Evolutionary conservation across 768 basidiomycete genomes (phyloP), one percentile per base, ranked within the genome.

Genomic region (Exidia glandulosa): DNA sequence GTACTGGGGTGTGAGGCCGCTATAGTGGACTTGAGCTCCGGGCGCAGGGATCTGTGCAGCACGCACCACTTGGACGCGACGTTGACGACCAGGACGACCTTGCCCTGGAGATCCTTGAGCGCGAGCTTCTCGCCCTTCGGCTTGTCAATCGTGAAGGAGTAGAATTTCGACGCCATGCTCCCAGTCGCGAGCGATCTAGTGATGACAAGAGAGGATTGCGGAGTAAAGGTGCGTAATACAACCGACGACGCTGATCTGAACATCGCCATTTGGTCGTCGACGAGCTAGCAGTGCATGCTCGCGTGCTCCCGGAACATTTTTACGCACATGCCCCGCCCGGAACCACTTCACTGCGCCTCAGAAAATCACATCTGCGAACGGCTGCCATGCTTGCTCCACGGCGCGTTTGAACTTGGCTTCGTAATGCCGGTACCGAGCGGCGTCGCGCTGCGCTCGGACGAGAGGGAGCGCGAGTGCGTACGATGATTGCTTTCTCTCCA

Each of bases 1-100:
- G 72, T 88, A 89, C 68, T 90, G 88, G 5, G 87, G 84, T 10
- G 88, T 90, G 68, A 90, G 90, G n/a, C 88, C 88, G 66, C 88
- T 90, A 60, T 9, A 66, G 25, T 4, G 37, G 56, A 36, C 30
- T 14, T 3, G n/a, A 25, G 19, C 29, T 36, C 34, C 23, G 32
- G 19, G 4, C n/a, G 31, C 19, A 34, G 30, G 31, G 9, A 33
- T 13, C 33, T 34, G 27, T 58, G 52, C n/a, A 66, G 23, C 10
- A 68, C 78, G 37, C 63, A 86, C 88, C 89, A 91, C 66, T 81
- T 74, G 13, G 87, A 88, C 30, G 88, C 89, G 57, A 81, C 79
- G 67, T 91, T 92, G 58, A 90, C 88, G 60, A 92, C 76, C 41
- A 91, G 77, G 37, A 89, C 86, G 19, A 85, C 82, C 71, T 88